Base-by-base conservation (phyloP, 2,329 filamentous ascomycete genomes). In the Penicillium sp. region DNA sequence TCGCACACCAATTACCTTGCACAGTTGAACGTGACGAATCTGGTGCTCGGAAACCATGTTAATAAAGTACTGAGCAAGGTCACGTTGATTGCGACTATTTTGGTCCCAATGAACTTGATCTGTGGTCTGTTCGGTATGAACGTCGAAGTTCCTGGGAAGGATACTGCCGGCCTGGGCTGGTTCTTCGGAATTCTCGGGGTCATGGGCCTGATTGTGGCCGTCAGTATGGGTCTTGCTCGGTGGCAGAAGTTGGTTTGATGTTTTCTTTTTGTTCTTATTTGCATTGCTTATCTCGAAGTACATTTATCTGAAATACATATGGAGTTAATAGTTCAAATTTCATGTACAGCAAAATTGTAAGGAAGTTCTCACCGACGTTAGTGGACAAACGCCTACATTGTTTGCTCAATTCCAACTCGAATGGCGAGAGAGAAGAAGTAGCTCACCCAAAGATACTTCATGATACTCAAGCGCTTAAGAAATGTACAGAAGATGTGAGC, bases 1-100 rank as follows among this genome's bases (percentile, higher is more conserved):
- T 89, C 90, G 2, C 94, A 99, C 78, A 90, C 89, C 79, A 99
- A 97, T 73, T 97, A 99, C 70, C 83, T 99, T 36, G 93, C 94
- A 1, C 94, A 97, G 70, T 85, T 97, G 58, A 93, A 89, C 38
- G 92, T 97, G 65, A 91, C 95, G 72, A 93, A 90, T 73, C 90
- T 96, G 66, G 85, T 88, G 1, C 87, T 96, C 72, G 92, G 92
- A 24, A 96, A 92, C 55, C 83, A 87, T 62, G 92, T 91, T 50
- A 97, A 97, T 77, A 85, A 88, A 61, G 88, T 93, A 6, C 83
- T 99, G 11, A 92, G 91, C 77, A 96, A 97, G 78, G 94, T 99
- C 65, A 99, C 94, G 0, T 84, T 97, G 55, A 81, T 97, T 60
- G 94, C 92, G 0, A 96, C 93, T 3, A 90, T 99, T 62, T 83